Base-by-base conservation (phyloP, 148 eudicot species). In the Amaranthus cruentus region DNA sequence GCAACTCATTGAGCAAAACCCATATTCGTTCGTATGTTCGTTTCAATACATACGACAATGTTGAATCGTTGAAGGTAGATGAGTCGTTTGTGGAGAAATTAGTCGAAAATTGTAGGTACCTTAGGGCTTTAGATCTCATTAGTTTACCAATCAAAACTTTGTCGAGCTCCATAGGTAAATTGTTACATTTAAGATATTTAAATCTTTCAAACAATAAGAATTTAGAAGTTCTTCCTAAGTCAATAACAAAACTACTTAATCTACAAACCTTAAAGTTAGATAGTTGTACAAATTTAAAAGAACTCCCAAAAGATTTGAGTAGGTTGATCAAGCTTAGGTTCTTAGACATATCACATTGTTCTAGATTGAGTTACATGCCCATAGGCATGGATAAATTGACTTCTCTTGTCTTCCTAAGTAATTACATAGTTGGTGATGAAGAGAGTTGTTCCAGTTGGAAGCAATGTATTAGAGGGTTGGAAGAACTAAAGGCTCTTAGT, bases 181-280 rank as follows among this genome's bases (percentile, higher is more conserved):
- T 28, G 38, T 28, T 28, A 28, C 38, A 28, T 28, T 28, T 28
- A 28, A 28, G 38, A 28, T 28, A 28, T 28, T 28, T 28, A 28
- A 28, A 28, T 28, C 38, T 28, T 28, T 28, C 38, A 28, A 28
- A 28, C 38, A 28, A 28, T 28, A 28, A 28, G 38, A 28, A 28
- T 28, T 28, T 28, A 9, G 51, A 63, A 48, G 66, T 5, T 8
- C 64, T 77, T 47, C 80, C 75, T 0, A 44, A 63, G 0, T 62
- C 75, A 13, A 71, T 77, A 7, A 47, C 70, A 43, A 71, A 70
- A 54, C 65, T 77, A 13, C 5, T 3, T 53, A 70, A 70, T 53
- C n/a, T 77, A 28, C 74, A 77, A 47, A 70, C 69, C 53, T 50
- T 77, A 15, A 28, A 55, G 8, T 13, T 77, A 3, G 3, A 6